Evolutionary conservation across 305 asterid genomes (phyloP).

Genomic region (Petunia hybrid): DNA sequence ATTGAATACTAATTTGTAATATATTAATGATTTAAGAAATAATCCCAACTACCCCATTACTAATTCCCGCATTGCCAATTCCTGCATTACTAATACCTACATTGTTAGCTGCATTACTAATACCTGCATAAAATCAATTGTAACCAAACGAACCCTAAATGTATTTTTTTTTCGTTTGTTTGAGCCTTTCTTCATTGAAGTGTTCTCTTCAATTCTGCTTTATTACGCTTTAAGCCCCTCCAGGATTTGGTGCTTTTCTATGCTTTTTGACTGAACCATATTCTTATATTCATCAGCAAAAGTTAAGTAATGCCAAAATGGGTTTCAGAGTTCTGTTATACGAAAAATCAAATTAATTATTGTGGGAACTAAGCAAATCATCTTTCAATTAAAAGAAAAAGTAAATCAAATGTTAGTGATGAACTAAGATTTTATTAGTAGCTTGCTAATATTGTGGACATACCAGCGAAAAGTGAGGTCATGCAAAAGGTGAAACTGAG

Average conservation of each 20-base stretch:
- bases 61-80: too few relatives aligned
- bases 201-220: background rate
- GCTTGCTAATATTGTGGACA: background rate
- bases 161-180: background rate
- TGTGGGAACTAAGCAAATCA: background rate
- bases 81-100: too few relatives aligned
- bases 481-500: conserved; percentile 19
- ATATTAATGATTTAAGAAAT: too few relatives aligned
- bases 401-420: background rate
- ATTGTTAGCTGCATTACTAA: too few relatives aligned
- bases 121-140: too few relatives aligned
- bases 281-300: background rate
- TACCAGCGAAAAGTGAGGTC: conserved; percentile 1
- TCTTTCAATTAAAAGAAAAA: conserved; percentile 17
- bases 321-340: background rate
- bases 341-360: conserved; percentile 17
- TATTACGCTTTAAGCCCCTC: background rate
- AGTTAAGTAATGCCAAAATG: background rate
- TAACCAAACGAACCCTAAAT: too few relatives aligned
- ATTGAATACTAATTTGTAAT: too few relatives aligned
- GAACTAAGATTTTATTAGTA: conserved; percentile 13
- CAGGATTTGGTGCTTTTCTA: background rate
- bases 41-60: too few relatives aligned
- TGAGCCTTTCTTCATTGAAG: background rate
- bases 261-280: background rate